These are phyloP conservation scores for Dioscorea cayenensis DNA, from an alignment of 116 monocot species.

Conservation along the genomic window DNA sequence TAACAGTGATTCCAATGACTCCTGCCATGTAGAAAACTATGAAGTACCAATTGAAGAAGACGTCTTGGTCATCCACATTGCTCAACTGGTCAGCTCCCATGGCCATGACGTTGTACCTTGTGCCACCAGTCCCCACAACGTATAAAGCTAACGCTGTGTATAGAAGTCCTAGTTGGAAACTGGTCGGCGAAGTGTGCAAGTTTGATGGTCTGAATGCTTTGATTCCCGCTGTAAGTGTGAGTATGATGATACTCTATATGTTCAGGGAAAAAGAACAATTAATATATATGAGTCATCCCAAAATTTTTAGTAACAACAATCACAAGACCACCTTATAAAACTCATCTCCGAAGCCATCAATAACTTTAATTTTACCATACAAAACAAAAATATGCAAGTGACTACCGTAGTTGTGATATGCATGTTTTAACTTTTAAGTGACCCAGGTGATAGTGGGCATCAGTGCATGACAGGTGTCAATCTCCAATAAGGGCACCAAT, in stretches of 20 bases:
- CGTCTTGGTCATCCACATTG: conserved; percentile 9
- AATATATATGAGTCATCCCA: too few species aligned
- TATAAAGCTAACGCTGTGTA: conserved; percentile 17
- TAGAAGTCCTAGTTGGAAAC: conserved; percentile 16
- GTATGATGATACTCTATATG: conserved; percentile 19
- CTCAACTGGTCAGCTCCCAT: conserved; percentile 47
- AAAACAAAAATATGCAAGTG: too few species aligned
- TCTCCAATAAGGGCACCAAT: too few species aligned
- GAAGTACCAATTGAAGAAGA: conserved; percentile 54
- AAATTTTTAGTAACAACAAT: too few species aligned
- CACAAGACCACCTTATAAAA: too few species aligned
- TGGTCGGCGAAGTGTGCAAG: neutral
- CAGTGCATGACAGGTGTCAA: too few species aligned
- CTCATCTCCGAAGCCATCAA: too few species aligned
- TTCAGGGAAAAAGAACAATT: neutral
- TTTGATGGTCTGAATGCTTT: conserved; percentile 11
- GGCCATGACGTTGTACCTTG: conserved; percentile 27
- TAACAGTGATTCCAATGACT: conserved; percentile 22
- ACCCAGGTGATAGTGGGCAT: too few species aligned
- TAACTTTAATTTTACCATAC: too few species aligned
- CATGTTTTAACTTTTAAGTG: too few species aligned
- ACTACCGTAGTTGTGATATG: too few species aligned
- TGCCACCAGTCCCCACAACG: conserved; percentile 21
- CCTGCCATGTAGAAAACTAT: conserved; percentile 3
- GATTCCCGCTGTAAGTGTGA: conserved; percentile 31